phyloP scores from a whole-genome alignment of 2,329 filamentous ascomycete species.

The Xylariales sp. region DNA sequence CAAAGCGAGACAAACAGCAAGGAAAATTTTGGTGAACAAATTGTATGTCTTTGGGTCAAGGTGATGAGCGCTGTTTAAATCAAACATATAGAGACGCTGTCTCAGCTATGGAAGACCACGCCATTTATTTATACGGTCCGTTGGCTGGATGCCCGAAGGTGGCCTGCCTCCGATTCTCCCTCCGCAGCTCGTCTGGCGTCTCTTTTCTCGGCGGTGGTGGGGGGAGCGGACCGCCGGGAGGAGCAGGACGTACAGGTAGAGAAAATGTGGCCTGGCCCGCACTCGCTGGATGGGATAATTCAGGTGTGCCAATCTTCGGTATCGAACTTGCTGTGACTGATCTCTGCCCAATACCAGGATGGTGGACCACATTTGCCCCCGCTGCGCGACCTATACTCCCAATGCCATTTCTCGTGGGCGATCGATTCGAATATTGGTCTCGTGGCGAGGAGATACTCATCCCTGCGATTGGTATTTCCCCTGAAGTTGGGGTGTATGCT shows the following conservation, averaged over 20 bases:
- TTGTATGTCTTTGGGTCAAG: too few relatives aligned
- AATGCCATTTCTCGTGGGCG: slow-evolving; percentile 46
- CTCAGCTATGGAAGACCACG: too few relatives aligned
- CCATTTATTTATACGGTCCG: too few relatives aligned
- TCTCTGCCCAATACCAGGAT: slow-evolving; percentile 51
- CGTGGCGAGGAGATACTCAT: slow-evolving; percentile 49
- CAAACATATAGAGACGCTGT: too few relatives aligned
- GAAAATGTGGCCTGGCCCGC: slow-evolving; percentile 50
- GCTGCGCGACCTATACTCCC: slow-evolving; percentile 40
- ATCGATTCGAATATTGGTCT: slow-evolving; percentile 43
- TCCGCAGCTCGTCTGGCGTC: slow-evolving; percentile 48
- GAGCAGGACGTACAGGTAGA: slow-evolving; percentile 60
- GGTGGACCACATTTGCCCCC: slow-evolving; percentile 37
- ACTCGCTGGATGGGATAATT: slow-evolving; percentile 31
- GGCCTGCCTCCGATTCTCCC: slow-evolving; percentile 49
- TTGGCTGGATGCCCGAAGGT: slow-evolving; percentile 46
- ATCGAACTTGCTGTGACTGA: slow-evolving; percentile 48
- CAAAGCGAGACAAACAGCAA: too few relatives aligned
- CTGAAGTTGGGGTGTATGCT: slow-evolving; percentile 59
- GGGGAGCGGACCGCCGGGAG: slow-evolving; percentile 54
- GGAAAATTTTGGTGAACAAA: too few relatives aligned
- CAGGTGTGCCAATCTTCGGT: slow-evolving; percentile 38
- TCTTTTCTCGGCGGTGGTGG: slow-evolving; percentile 57
- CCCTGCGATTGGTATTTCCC: slow-evolving; percentile 63
- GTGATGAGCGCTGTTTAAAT: too few relatives aligned